Conservation (phyloP, 1,284 basidiomycete genomes). For the Apiotrichum siamense region DNA sequence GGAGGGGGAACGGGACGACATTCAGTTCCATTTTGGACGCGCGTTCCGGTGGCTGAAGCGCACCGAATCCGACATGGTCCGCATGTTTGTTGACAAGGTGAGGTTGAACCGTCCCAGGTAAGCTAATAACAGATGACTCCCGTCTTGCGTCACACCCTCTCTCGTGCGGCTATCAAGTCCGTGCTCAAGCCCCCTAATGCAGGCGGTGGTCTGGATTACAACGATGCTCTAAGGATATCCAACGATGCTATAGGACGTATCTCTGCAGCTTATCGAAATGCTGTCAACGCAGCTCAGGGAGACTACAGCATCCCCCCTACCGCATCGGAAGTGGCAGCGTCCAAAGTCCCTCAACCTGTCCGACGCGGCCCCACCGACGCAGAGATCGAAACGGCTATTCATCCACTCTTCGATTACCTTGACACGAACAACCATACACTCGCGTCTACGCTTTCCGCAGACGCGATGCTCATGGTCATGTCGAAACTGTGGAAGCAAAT, state of each 20-base stretch:
- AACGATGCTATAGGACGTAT: constrained; percentile 55
- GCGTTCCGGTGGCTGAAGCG: constrained; percentile 92
- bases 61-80: constrained; percentile 91
- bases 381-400: constrained; percentile 90
- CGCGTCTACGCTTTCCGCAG: constrained; percentile 75
- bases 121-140: constrained; percentile 70
- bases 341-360: constrained; percentile 51
- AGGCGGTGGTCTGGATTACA: constrained; percentile 57
- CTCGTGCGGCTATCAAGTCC: constrained; percentile 66
- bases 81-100: constrained; percentile 95
- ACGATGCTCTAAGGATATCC: constrained; percentile 53
- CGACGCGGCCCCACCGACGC: constrained; percentile 74
- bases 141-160: constrained; percentile 84
- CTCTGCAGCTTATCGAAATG: constrained; percentile 70
- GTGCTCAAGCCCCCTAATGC: constrained; percentile 60
- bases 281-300: constrained; percentile 53
- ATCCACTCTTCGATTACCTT: constrained; percentile 92
- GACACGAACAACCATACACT: constrained; percentile 89
- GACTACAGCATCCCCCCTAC: constrained; percentile 76
- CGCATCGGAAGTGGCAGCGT: constrained; percentile 53
- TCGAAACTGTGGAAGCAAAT: constrained; percentile 96
- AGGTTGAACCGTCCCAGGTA: constrained; percentile 52
- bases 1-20: constrained; percentile 98
- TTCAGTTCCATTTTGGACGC: constrained; percentile 94
- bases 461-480: constrained; percentile 90